A percentile compares a stretch with the other conserved stretches of the same genome.
These are phyloP conservation scores for Neurospora sp. DNA, from an alignment of 2,329 filamentous ascomycete species.

Conservation along the genomic window DNA sequence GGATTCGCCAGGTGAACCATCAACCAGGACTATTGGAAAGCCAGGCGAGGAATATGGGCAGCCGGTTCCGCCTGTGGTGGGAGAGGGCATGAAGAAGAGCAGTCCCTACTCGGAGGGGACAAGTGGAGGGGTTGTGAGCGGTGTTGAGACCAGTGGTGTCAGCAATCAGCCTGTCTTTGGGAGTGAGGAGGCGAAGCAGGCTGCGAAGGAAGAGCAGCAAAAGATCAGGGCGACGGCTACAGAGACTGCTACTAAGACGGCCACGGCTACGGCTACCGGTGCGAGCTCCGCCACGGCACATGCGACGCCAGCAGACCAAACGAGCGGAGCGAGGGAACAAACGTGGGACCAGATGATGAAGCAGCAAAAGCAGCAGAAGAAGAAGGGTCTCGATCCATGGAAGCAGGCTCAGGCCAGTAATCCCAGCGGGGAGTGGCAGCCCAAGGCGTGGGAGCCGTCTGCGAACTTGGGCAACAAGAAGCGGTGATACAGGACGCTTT, in stretches of 20 bases:
- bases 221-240: not conserved
- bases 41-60: slow-evolving; percentile 14
- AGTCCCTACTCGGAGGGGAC: slow-evolving; percentile 10
- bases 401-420: slow-evolving; percentile 39
- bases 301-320: not conserved
- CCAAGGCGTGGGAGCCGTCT: slow-evolving; percentile 44
- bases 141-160: not conserved
- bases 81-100: slow-evolving; percentile 3
- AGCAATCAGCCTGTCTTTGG: not conserved
- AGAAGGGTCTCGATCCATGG: slow-evolving; percentile 42
- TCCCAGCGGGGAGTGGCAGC: slow-evolving; percentile 59
- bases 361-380: slow-evolving; percentile 7
- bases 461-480: slow-evolving; percentile 19
- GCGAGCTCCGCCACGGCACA: not conserved
- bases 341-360: slow-evolving; percentile 7
- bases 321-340: slow-evolving; percentile 1
- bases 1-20: slow-evolving; percentile 23
- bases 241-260: not conserved
- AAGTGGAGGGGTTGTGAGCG: slow-evolving; percentile 1
- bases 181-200: not conserved
- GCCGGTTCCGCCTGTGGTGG: slow-evolving; percentile 20
- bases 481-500: slow-evolving; percentile 17
- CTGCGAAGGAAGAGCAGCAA: not conserved
- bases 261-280: not conserved
- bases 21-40: slow-evolving; percentile 1